These are phyloP conservation scores for Coriaria nepalensis DNA, from an alignment of 306 rosid genomes.

Conservation along the genomic window DNA sequence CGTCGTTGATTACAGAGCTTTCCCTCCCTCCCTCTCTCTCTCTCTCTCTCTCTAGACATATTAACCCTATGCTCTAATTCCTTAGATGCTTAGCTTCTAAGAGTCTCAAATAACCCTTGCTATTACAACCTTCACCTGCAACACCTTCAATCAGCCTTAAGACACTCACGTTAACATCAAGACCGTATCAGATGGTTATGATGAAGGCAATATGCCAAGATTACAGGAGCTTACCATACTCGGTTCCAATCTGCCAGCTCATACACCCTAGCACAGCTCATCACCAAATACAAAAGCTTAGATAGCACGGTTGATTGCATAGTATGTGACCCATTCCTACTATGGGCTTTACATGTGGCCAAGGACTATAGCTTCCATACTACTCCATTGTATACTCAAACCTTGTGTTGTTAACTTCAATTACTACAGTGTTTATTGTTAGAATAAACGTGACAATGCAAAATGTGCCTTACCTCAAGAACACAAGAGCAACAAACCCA, in stretches of 20 bases:
- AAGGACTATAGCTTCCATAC: neutral
- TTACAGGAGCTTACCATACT: neutral
- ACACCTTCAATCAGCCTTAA: neutral
- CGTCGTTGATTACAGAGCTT: too few relatives aligned
- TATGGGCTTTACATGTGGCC: neutral
- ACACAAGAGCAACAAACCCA: too few relatives aligned
- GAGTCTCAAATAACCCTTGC: conserved; percentile 6
- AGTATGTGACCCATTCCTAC: conserved; percentile 2
- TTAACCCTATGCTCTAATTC: conserved; percentile 23
- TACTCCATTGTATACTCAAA: conserved; percentile 9
- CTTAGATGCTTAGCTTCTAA: conserved; percentile 17
- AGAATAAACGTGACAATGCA: too few relatives aligned
- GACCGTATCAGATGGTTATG: too few relatives aligned
- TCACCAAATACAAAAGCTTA: neutral
- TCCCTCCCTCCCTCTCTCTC: too few relatives aligned
- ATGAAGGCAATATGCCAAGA: too few relatives aligned
- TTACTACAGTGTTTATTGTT: conserved; percentile 1
- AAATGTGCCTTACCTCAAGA: too few relatives aligned
- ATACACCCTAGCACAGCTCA: neutral
- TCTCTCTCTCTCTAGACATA: too few relatives aligned
- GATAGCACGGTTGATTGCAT: neutral
- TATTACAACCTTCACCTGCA: neutral
- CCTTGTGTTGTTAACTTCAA: conserved; percentile 1
- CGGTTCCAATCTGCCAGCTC: neutral
- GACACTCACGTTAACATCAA: too few relatives aligned